phyloP scores from a whole-genome alignment of 441 rosid species.

The Populus tomentosa region DNA sequence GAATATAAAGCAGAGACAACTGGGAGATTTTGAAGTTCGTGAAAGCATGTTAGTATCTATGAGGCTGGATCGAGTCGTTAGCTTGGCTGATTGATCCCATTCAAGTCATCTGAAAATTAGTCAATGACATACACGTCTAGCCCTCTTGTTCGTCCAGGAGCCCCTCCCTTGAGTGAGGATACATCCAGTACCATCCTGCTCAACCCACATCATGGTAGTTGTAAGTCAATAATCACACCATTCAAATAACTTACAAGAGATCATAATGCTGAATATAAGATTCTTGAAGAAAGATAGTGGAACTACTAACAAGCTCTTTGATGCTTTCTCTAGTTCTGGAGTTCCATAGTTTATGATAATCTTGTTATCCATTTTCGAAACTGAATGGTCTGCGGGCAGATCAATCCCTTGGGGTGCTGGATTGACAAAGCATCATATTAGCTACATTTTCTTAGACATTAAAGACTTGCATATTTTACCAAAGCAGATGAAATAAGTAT shows the following conservation, averaged over 20 bases:
- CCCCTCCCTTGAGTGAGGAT: conserved; percentile 67
- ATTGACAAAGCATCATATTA: conserved; percentile 15
- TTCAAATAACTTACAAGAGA: background rate
- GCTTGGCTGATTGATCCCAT: conserved; percentile 30
- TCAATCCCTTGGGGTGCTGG: conserved; percentile 54
- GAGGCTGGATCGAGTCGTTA: conserved; percentile 20
- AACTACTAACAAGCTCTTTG: conserved; percentile 56
- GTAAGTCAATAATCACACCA: conserved; percentile 13
- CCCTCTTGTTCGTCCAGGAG: conserved; percentile 89
- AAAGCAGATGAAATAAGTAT: background rate
- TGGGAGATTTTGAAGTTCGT: background rate
- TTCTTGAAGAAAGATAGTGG: background rate
- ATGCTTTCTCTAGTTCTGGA: conserved; percentile 40
- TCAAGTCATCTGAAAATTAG: conserved; percentile 44
- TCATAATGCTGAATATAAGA: background rate
- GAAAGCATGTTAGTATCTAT: conserved; percentile 13
- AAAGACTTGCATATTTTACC: background rate
- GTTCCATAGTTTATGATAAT: conserved; percentile 39
- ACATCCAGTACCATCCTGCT: conserved; percentile 74
- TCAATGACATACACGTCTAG: conserved; percentile 39
- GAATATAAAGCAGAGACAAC: conserved; percentile 6
- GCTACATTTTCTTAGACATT: conserved; percentile 6
- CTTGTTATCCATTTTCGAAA: conserved; percentile 47
- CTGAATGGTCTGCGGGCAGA: conserved; percentile 54
- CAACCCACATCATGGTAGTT: background rate